Base-by-base conservation (phyloP, 148 eudicot species). In the Simmondsia chinensis region DNA sequence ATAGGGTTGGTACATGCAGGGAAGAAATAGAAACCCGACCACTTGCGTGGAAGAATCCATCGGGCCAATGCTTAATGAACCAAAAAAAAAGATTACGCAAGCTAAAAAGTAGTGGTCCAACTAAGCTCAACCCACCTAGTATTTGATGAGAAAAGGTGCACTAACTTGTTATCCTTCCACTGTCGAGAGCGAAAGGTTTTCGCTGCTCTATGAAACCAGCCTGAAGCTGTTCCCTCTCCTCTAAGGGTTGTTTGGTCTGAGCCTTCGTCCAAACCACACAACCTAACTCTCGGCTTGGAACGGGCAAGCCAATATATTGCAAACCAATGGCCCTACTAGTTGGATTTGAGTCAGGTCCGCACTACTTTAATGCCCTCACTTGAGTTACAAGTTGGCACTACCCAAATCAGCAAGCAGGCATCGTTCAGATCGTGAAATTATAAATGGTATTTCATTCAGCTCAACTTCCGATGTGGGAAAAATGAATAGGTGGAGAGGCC, bases 161-260 rank as follows among this genome's bases (percentile, higher is more conserved):
- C 38, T 3, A 30, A 46, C 62, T 39, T 29, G 54, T 48, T 20
- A 38, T 57, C 54, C 62, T 57, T 57, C 62, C 53, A 57, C 62
- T 43, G 62, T 13, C 11, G 29, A 4, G 62, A 47, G 46, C 46
- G 62, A 24, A 35, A 45, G 19, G 60, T 56, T 2, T 0, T 33
- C 60, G 60, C 32, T 56, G 60, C 60, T 56, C 62, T 57, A 54
- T 57, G 62, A 57, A 21, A 0, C 62, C 62, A 57, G 62, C 62
- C 62, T 57, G 18, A 48, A 54, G 62, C 62, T 0, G 15, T 57
- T 35, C 39, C 62, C 54, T 47, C 54, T 28, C 4, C 62, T 57
- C 38, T 39, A 57, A 3, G 0, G 19, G 2, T 15, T 0, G 5
- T 1, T 24, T n/a, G 13, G n/a, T 20, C 54, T 46, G 25, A 9